Conservation (phyloP, 371 early-diverging fungal genomes). For the Rhizopus sp. region DNA sequence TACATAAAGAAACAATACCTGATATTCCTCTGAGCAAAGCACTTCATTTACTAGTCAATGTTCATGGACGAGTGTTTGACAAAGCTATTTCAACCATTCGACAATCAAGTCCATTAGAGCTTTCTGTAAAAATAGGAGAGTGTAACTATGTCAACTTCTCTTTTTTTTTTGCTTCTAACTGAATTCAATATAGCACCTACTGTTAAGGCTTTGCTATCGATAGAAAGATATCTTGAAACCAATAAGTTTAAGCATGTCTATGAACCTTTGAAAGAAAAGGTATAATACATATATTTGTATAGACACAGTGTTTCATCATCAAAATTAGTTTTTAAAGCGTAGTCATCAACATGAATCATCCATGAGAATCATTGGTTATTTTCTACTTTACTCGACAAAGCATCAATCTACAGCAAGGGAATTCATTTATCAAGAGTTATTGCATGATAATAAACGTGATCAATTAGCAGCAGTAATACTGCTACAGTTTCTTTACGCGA, state of each 20-base stretch:
- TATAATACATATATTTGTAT: background rate
- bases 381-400: constrained; percentile 10
- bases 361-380: constrained; percentile 17
- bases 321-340: constrained; percentile 4
- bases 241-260: constrained; percentile 12
- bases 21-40: constrained; percentile 22
- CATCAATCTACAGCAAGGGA: background rate
- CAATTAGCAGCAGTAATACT: constrained; percentile 17
- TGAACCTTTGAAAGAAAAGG: constrained; percentile 19
- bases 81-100: constrained; percentile 7
- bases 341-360: constrained; percentile 2
- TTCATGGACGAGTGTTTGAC: constrained; percentile 17
- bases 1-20: constrained; percentile 1
- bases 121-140: constrained; percentile 1
- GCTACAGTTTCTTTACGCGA: constrained; percentile 7
- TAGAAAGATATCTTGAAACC: constrained; percentile 15
- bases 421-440: constrained; percentile 1
- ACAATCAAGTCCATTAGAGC: constrained; percentile 1
- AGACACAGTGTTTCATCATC: background rate
- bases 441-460: background rate
- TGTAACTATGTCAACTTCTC: constrained; percentile 8
- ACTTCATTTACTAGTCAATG: constrained; percentile 16
- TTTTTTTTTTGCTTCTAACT: too few relatives aligned
- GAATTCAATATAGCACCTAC: constrained; percentile 13
- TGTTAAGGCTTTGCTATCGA: constrained; percentile 16